Evolutionary conservation across 2,329 filamentous ascomycete genomes (phyloP), one percentile per base, ranked within the genome.

Genomic region (Magnaporthales sp.): DNA sequence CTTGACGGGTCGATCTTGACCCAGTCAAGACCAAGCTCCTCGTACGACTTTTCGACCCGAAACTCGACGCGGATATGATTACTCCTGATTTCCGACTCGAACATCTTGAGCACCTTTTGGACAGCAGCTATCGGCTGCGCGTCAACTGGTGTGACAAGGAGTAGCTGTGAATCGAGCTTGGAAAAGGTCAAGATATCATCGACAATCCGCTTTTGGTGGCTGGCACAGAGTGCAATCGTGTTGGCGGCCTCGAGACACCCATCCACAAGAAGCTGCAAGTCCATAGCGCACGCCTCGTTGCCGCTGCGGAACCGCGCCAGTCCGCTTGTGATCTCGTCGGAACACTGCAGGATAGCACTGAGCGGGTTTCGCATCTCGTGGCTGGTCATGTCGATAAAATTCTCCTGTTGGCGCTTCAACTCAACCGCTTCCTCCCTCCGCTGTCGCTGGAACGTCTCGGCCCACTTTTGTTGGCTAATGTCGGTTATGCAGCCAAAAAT

Each of bases 141-240:
- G 13, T 87, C 87, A 22, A 89, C 86, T 1, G 90, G 90, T 0
- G 89, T 89, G 7, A 93, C 87, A 3, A 89, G 83, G 11, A 94
- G 79, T 74, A 93, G 84, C 54, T 89, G 88, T 2, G 89, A 91
- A 72, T 94, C 90, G 29, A 94, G 83, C 73, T 93, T 91, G 3
- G 88, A 91, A 71, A 91, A 83, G 11, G 88, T 91, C 56, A 92
- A 77, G 30, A 91, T 88, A 72, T 91, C 89, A 72, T 91, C 89
- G 22, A 91, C 87, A 61, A 92, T 91, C 9, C 88, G 80, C 76
- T 93, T 93, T 74, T 94, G 91, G 75, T 94, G 91, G 71, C 91
- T 88, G 1, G 91, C 89, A 70, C 91, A 94, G 11, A 91, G 83
- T 30, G 88, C 85, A 68, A 95, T 93, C 0, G 89, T 93, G 72